Percentiles rank a stretch among this genome's conserved stretches.
phyloP scores from a whole-genome alignment of 139 green algal genomes.

The Prasinococcaceae sp. region DNA sequence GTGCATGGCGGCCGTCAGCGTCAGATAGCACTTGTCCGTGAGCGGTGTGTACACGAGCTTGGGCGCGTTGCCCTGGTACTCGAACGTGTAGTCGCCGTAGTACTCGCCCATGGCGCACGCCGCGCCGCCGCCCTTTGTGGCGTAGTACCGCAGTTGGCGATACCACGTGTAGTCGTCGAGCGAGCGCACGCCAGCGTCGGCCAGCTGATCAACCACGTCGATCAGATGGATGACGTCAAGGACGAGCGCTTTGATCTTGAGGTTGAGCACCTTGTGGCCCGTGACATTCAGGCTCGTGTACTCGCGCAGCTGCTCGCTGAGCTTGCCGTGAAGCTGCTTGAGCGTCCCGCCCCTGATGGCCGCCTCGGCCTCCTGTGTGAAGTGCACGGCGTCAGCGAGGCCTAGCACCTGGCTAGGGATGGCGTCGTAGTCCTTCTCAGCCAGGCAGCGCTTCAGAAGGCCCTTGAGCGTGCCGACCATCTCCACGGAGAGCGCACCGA shows the following conservation, averaged over 20 bases:
- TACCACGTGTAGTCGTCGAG: slow-evolving; percentile 49
- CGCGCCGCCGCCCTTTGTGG: not conserved
- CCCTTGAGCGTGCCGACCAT: slow-evolving; percentile 6
- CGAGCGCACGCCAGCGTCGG: slow-evolving; percentile 9
- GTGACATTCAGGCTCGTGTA: slow-evolving; percentile 38
- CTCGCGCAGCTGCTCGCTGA: slow-evolving; percentile 32
- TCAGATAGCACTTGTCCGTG: slow-evolving; percentile 72
- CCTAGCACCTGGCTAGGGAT: slow-evolving; percentile 37
- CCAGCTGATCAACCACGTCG: slow-evolving; percentile 52
- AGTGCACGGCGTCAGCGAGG: slow-evolving; percentile 41
- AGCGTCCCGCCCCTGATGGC: slow-evolving; percentile 27
- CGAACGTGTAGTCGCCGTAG: slow-evolving; percentile 53
- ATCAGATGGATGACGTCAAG: slow-evolving; percentile 67
- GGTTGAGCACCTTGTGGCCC: slow-evolving; percentile 41
- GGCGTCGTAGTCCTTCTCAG: slow-evolving; percentile 7
- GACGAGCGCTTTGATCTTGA: slow-evolving; percentile 39
- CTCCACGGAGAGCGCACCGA: slow-evolving; percentile 25
- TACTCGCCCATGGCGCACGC: slow-evolving; percentile 54
- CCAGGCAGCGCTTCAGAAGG: slow-evolving; percentile 10
- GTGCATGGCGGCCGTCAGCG: slow-evolving; percentile 52
- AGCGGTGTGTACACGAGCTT: slow-evolving; percentile 77
- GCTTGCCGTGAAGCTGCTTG: not conserved
- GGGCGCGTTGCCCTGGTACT: slow-evolving; percentile 64
- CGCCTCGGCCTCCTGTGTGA: slow-evolving; percentile 33
- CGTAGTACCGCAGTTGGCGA: slow-evolving; percentile 56